These are phyloP conservation scores for Aspergillus texensis DNA, from an alignment of 2,329 filamentous ascomycete species.

Conservation along the genomic window DNA sequence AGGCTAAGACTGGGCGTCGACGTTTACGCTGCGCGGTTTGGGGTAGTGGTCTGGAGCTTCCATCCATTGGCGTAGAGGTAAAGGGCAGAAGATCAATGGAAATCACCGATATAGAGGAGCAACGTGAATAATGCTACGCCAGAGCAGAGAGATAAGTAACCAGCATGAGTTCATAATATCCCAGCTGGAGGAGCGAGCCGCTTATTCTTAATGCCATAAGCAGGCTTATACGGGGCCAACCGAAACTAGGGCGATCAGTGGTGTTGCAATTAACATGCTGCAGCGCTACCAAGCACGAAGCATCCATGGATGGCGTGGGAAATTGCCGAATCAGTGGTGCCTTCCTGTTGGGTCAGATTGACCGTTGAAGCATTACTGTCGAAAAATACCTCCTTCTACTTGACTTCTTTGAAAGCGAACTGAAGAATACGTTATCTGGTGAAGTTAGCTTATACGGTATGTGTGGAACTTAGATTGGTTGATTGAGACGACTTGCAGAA, in stretches of 20 bases:
- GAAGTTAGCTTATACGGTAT: background rate
- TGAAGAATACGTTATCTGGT: background rate
- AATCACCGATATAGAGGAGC: background rate
- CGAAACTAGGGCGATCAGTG: background rate
- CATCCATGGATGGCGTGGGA: background rate
- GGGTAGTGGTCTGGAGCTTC: background rate
- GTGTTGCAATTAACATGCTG: background rate
- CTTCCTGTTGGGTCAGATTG: background rate
- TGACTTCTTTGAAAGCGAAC: background rate
- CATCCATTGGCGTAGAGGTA: background rate
- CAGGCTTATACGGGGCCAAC: background rate
- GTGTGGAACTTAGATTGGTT: background rate
- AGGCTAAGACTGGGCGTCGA: background rate
- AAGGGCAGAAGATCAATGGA: background rate
- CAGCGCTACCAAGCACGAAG: background rate
- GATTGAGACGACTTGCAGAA: background rate
- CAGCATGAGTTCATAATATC: background rate
- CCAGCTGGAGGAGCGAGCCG: background rate
- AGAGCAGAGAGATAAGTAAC: background rate
- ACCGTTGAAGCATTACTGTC: background rate
- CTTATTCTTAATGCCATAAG: background rate
- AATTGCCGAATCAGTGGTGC: background rate
- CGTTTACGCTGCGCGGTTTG: background rate
- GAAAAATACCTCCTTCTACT: background rate
- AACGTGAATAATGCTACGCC: background rate